A percentile compares a stretch with the other conserved stretches of the same genome.
phyloP scores from a whole-genome alignment of 495 filamentous ascomycete genomes.

The Acidiella bohemica region DNA sequence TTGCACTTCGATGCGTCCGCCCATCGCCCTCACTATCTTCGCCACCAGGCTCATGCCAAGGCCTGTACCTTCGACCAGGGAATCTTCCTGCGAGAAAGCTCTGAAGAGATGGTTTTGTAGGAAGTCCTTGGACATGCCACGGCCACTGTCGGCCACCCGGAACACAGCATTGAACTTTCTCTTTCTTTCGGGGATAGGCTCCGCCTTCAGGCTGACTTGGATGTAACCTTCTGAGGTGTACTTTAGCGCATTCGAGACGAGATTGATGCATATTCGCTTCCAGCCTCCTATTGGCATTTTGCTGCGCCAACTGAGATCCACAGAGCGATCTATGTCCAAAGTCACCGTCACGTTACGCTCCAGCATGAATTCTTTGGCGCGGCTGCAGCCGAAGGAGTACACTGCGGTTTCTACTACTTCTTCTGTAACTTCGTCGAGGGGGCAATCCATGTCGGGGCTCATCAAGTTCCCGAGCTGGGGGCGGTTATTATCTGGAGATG shows the following conservation, averaged over 20 bases:
- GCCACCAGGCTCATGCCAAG: constrained; percentile 23
- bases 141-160: constrained; percentile 21
- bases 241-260: constrained; percentile 27
- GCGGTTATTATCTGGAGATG: not conserved
- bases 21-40: constrained; percentile 21
- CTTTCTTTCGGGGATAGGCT: constrained; percentile 2
- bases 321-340: constrained; percentile 9
- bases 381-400: constrained; percentile 5
- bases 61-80: constrained; percentile 22
- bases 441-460: not conserved
- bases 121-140: constrained; percentile 23
- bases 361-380: constrained; percentile 1
- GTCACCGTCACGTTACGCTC: constrained; percentile 8
- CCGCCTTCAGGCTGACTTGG: constrained; percentile 14
- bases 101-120: constrained; percentile 21
- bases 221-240: constrained; percentile 24
- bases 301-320: not conserved
- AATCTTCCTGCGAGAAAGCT: constrained; percentile 26
- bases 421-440: constrained; percentile 12
- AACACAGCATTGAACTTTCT: constrained; percentile 13
- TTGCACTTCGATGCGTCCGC: constrained; percentile 23
- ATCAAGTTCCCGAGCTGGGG: not conserved
- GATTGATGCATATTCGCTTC: constrained; percentile 20
- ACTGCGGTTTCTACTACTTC: constrained; percentile 10
- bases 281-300: constrained; percentile 3